Evolutionary conservation across 2,329 filamentous ascomycete species (phyloP).

Genomic region (Ascosphaera pollenicola): DNA sequence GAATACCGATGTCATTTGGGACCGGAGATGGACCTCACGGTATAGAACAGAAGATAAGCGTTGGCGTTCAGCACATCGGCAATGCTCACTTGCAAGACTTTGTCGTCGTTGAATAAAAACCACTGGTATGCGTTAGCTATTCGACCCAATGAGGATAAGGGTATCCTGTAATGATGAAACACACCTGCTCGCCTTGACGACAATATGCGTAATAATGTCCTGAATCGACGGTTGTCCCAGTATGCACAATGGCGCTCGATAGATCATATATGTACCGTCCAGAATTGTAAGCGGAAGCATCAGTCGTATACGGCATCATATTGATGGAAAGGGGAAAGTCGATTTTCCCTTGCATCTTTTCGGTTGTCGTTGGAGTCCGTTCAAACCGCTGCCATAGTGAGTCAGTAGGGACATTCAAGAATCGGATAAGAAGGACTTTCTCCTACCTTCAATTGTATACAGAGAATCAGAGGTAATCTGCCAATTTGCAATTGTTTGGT

Average conservation of each 20-base stretch:
- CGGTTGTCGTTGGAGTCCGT: conserved; percentile 50
- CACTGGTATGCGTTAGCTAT: conserved; percentile 30
- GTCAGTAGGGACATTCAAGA: not conserved
- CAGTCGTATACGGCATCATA: conserved; percentile 72
- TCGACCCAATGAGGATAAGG: not conserved
- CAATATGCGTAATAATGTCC: conserved; percentile 88
- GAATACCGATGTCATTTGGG: no score
- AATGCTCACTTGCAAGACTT: conserved; percentile 63
- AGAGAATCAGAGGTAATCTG: conserved; percentile 66
- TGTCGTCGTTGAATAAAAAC: conserved; percentile 93
- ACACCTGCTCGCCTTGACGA: conserved; percentile 49
- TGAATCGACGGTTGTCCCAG: conserved; percentile 65
- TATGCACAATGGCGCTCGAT: conserved; percentile 75
- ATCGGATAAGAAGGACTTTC: not conserved
- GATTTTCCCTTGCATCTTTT: conserved; percentile 73
- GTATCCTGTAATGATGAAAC: conserved; percentile 6
- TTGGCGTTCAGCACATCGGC: conserved; percentile 69
- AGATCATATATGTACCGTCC: conserved; percentile 61
- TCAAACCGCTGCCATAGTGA: conserved; percentile 38
- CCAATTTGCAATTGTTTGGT: conserved; percentile 70
- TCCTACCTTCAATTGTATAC: conserved; percentile 73
- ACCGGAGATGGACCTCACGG: conserved; percentile 14
- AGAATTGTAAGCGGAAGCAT: conserved; percentile 21
- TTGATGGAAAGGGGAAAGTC: conserved; percentile 72
- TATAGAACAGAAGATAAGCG: conserved; percentile 79